A percentile compares a stretch with the other conserved stretches of the same genome.
Conservation (phyloP, 1,284 basidiomycete species). For the Pterulicium gracile region DNA sequence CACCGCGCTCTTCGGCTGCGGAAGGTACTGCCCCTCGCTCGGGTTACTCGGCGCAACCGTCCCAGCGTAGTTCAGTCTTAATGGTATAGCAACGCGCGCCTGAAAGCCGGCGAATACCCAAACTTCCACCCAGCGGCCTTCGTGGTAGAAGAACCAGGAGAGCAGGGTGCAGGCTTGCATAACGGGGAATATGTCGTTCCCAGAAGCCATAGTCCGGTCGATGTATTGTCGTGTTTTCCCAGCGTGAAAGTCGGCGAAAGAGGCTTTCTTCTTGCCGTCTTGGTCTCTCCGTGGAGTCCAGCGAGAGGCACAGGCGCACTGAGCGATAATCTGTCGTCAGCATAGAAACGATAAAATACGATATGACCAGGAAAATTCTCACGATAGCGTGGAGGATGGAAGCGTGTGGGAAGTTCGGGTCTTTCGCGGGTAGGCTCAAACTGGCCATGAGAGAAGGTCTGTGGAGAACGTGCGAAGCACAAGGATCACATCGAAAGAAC, state of each 20-base stretch:
- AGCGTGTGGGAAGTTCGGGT: slow-evolving; percentile 70
- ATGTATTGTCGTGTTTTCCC: slow-evolving; percentile 75
- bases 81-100: slow-evolving; percentile 72
- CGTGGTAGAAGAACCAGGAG: slow-evolving; percentile 82
- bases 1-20: slow-evolving; percentile 59
- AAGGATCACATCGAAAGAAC: slow-evolving; percentile 77
- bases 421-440: slow-evolving; percentile 63
- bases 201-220: slow-evolving; percentile 75
- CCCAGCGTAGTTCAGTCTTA: slow-evolving; percentile 73
- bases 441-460: slow-evolving; percentile 68
- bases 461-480: slow-evolving; percentile 69
- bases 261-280: slow-evolving; percentile 64
- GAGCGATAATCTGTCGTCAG: slow-evolving; percentile 9
- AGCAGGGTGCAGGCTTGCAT: slow-evolving; percentile 77
- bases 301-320: slow-evolving; percentile 78
- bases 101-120: slow-evolving; percentile 83
- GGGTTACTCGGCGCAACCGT: slow-evolving; percentile 53
- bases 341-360: slow-evolving; percentile 4
- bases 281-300: slow-evolving; percentile 65
- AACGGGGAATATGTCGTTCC: slow-evolving; percentile 73
- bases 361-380: slow-evolving; percentile 13
- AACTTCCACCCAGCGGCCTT: slow-evolving; percentile 81
- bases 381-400: slow-evolving; percentile 77
- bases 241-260: slow-evolving; percentile 77
- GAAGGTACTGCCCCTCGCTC: slow-evolving; percentile 51